Evolutionary conservation across 129 eudicot species (phyloP), one percentile per base, ranked within the genome.

Genomic region (Helianthus tuberosus): DNA sequence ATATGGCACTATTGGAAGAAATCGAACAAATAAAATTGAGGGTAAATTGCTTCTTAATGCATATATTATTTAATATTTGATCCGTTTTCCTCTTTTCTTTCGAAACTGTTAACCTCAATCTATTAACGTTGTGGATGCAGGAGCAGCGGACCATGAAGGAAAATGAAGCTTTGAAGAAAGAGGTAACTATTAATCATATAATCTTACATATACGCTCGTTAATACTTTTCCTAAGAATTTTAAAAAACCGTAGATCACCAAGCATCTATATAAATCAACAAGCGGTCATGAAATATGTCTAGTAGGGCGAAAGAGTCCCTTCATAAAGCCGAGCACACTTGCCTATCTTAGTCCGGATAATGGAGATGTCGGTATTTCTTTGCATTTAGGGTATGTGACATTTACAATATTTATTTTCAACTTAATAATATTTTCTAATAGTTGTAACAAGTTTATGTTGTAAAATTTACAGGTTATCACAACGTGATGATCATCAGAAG

Each of bases 301-400:
- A 5, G 5, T 44, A 53, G 82, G 70, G 38, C 77, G 75, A 76
- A 88, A 75, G 62, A 82, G 63, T n/a, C 80, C 84, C 3, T 76
- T 80, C n/a, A 35, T 59, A 51, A 83, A 67, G 63, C 84, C 87
- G 62, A 78, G 71, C 47, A 32, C 83, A 3, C 77, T 77, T 64
- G 57, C 77, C 4, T 79, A 68, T 69, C 74, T 80, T 46, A 72
- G 69, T 69, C 72, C 79, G 11, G 84, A 83, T 32, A 83, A 81
- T 54, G 89, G 75, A 61, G 87, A 78, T 60, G 76, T 88, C 0
- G 93, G 89, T 59, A 87, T 84, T 68, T 92, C 93, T n/a, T 76
- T 92, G 64, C 90, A 86, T 69, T 73, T 92, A 52, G 98, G 96
- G 96, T 92, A 83, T 15, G 85, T 71, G 17, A 51, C 46, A 0